Base-by-base conservation (phyloP, 805 yeast genomes). In the Saccharomycopsis microspora region DNA sequence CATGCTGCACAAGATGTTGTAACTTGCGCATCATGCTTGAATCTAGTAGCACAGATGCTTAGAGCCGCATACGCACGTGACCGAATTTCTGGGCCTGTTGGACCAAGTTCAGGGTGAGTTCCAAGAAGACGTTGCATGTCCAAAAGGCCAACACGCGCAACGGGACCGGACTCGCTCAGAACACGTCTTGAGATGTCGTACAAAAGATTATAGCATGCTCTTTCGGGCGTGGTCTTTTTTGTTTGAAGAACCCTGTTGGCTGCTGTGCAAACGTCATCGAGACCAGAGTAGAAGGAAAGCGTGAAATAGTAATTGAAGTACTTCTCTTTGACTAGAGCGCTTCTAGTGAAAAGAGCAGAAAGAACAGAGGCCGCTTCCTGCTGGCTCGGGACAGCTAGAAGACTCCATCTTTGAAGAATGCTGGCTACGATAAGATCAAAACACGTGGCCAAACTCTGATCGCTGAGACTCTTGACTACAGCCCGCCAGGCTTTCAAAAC, bases 401-500 rank as follows among this genome's bases (percentile, higher is more conserved):
- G 49, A 1, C 60, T 57, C 77, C 88, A 87, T 48, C 74, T 74
- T 59, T 85, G 93, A 39, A 84, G 68, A 29, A 87, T 70, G 37
- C 84, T 71, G 1, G 96, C 81, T 8, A 87, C 69, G 0, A 88
- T 70, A 37, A 85, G 74, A 60, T 87, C 94, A 39, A 85, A 70
- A 34, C 89, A 69, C 1, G 85, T 78, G 0, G 75, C 73, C 37
- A 85, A 65, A 50, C 80, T 78, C 3, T 72, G 67, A 32, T 74
- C 71, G 9, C 69, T 75, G 11, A 90, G 62, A n/a, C 68, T 69
- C 11, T 70, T 65, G 2, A 85, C 74, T 45, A 90, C 65, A 1
- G 70, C 67, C 45, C 71, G 69, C 82, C 96, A 81, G 47, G 93
- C 82, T 42, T 71, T 67, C 39, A 93, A 64, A 0, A 90, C 76